Conservation (phyloP, 352 stramenopile genomes). For the Pythium oligandrum region DNA sequence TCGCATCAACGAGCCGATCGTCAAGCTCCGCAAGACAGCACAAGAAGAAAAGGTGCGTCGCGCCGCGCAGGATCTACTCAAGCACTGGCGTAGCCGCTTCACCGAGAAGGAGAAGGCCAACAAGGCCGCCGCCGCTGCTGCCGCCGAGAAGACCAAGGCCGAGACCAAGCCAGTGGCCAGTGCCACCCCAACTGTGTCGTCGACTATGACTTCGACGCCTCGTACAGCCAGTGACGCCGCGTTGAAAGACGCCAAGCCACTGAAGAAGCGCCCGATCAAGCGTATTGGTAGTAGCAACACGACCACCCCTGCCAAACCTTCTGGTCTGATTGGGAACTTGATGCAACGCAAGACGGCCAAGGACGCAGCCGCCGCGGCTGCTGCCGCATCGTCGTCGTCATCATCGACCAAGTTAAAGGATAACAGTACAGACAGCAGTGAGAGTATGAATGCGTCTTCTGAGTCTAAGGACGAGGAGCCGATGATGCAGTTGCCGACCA, state of each 20-base stretch:
- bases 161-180: constrained; percentile 16
- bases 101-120: constrained; percentile 72
- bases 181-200: constrained; percentile 9
- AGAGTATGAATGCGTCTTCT: constrained; percentile 33
- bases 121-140: too few relatives aligned
- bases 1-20: constrained; percentile 85
- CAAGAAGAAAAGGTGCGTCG: constrained; percentile 76
- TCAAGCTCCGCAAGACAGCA: constrained; percentile 77
- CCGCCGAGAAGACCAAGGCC: constrained; percentile 8
- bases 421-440: neutral
- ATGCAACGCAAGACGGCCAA: constrained; percentile 83
- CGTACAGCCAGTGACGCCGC: constrained; percentile 14
- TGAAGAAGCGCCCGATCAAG: constrained; percentile 75
- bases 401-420: too few relatives aligned
- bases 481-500: constrained; percentile 64
- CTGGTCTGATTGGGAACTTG: constrained; percentile 76
- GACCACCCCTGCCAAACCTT: constrained; percentile 42
- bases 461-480: constrained; percentile 28
- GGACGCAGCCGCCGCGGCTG: constrained; percentile 31
- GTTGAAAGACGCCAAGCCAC: constrained; percentile 29
- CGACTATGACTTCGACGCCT: constrained; percentile 2
- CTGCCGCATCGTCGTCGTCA: constrained; percentile 11
- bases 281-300: constrained; percentile 44
- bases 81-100: constrained; percentile 80
- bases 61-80: constrained; percentile 77